Percentiles rank a stretch among this genome's conserved stretches.
phyloP scores from a whole-genome alignment of 2,329 filamentous ascomycete species.

The Sporothrix dimorphospora region DNA sequence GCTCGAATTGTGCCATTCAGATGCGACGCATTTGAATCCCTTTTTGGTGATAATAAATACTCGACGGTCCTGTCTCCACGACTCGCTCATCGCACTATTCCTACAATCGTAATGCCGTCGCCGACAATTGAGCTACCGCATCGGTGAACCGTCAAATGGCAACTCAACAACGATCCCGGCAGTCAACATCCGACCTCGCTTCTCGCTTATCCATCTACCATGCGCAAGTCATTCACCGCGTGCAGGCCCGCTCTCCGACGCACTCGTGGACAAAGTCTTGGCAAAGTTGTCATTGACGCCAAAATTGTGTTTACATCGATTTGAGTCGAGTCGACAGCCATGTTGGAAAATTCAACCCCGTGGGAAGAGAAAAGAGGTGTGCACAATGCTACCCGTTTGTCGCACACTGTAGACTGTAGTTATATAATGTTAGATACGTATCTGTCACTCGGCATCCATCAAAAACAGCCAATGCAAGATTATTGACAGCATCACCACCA shows the following conservation, averaged over 20 bases:
- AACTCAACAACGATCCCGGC: background rate
- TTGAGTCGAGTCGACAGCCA: background rate
- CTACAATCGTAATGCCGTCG: slow-evolving; percentile 5
- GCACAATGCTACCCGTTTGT: background rate
- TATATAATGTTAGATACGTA: background rate
- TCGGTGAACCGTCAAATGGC: background rate
- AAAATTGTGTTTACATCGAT: slow-evolving; percentile 22
- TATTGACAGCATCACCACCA: background rate
- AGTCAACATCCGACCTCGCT: slow-evolving; percentile 2
- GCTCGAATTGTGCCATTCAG: slow-evolving; percentile 3
- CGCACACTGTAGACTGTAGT: background rate
- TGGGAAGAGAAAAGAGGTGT: background rate
- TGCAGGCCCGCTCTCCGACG: background rate
- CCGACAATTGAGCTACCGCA: too few species aligned
- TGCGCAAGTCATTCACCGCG: too few species aligned
- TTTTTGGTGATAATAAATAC: background rate
- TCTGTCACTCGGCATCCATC: too few species aligned
- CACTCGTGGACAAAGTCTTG: background rate
- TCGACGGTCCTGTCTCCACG: background rate
- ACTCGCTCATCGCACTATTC: background rate
- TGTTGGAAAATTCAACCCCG: background rate
- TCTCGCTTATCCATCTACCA: background rate
- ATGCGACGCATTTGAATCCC: background rate
- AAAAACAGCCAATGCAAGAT: too few species aligned
- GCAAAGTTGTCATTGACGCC: slow-evolving; percentile 26